Base-by-base conservation (phyloP, 257 asterid species). In the Eucommia ulmoides region DNA sequence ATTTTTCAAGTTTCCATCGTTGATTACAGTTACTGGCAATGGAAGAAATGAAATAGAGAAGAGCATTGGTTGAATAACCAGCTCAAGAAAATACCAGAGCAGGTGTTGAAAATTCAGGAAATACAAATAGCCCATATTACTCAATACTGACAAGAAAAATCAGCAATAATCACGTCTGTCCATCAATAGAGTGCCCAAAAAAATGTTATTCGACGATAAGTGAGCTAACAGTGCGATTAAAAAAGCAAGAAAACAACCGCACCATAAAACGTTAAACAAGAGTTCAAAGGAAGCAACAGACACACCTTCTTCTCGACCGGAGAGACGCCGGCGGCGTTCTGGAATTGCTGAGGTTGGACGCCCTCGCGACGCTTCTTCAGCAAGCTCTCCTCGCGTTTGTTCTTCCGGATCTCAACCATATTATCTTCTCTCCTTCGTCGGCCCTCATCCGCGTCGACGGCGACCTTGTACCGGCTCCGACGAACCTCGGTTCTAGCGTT, bases 321-420 rank as follows among this genome's bases (percentile, higher is more conserved):
- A 63, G 94, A 69, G 48, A 46, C 79, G 66, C 59, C 65, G 69
- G 56, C 74, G 26, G 84, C 1, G 29, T 68, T 53, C 52, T 65
- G 88, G 14, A 77, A 77, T 46, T 76, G 94, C 65, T 82, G 94
- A 24, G 77, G 64, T 48, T 75, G 91, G 53, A 84, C 74, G 52
- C 94, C 96, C 67, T 89, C 94, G 24, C 97, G 93, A 12, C 96
- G 85, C 80, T 89, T 89, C 74, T 89, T 89, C 51, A 82, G 50
- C 84, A 88, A 68, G 52, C 66, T 85, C 74, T 89, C 97, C 74
- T 89, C 97, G 22, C 96, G 73, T 55, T 45, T 76, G 50, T 19
- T 89, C 82, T 89, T 89, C 71, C 96, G 84, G 86, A 89, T 89
- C 97, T 85, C 97, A 45, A 85, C 79, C 96, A 85, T 74, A 50